Conservation (phyloP, 805 yeast species). For the Nakazawaea populi region DNA sequence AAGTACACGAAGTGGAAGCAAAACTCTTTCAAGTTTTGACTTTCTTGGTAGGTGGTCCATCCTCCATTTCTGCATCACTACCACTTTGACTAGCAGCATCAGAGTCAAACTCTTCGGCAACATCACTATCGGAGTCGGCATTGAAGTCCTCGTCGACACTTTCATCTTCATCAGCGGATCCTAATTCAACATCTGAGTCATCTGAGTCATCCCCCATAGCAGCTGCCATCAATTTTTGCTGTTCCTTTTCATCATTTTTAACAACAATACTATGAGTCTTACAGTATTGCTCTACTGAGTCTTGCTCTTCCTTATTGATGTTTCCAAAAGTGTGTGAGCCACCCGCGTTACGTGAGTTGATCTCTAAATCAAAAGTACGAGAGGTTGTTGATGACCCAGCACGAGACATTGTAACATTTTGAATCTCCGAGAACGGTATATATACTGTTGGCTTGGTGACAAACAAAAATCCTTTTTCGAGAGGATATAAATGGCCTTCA, state of each 20-base stretch:
- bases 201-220: constrained; percentile 64
- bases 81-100: constrained; percentile 29
- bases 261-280: constrained; percentile 72
- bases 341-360: constrained; percentile 57
- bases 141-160: constrained; percentile 85
- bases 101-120: constrained; percentile 81
- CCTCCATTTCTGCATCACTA: constrained; percentile 19
- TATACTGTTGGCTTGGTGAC: constrained; percentile 92
- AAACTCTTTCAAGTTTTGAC: constrained; percentile 13
- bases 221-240: constrained; percentile 72
- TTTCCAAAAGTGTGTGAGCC: constrained; percentile 82
- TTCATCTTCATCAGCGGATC: constrained; percentile 77
- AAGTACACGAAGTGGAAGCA: not conserved
- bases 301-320: constrained; percentile 86
- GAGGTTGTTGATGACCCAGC: constrained; percentile 78
- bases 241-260: constrained; percentile 85
- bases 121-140: constrained; percentile 56
- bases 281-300: constrained; percentile 67
- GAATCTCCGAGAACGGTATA: constrained; percentile 80
- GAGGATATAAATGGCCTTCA: constrained; percentile 90
- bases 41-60: constrained; percentile 22
- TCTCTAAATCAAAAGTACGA: constrained; percentile 89
- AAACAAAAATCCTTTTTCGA: constrained; percentile 86
- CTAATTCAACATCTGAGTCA: constrained; percentile 45
- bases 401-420: constrained; percentile 76